Percentiles rank a stretch among this genome's conserved stretches.
phyloP scores from a whole-genome alignment of 2,329 filamentous ascomycete genomes.

The Teratosphaeria gauchensis region DNA sequence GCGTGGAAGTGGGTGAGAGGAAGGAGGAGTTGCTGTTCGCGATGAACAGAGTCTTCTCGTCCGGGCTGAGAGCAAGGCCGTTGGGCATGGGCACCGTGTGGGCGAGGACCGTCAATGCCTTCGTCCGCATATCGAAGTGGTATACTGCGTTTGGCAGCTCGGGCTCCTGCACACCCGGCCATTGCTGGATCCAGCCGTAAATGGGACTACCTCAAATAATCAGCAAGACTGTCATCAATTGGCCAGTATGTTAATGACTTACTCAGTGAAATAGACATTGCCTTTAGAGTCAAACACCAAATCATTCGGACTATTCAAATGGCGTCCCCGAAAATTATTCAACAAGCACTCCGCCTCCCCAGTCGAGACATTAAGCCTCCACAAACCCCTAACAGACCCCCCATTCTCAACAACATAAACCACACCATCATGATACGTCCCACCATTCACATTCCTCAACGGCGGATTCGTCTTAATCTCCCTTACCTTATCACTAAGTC shows the following conservation, averaged over 20 bases:
- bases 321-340: constrained; percentile 51
- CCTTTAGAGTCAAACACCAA: constrained; percentile 40
- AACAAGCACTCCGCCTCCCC: constrained; percentile 30
- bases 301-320: constrained; percentile 54
- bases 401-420: constrained; percentile 18
- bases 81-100: constrained; percentile 28
- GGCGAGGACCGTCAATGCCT: constrained; percentile 43
- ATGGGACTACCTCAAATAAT: constrained; percentile 3
- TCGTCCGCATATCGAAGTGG: constrained; percentile 41
- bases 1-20: constrained; percentile 17
- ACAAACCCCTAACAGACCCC: constrained; percentile 11
- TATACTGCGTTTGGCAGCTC: constrained; percentile 50
- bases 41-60: constrained; percentile 17
- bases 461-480: constrained; percentile 12
- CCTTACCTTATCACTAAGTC: constrained; percentile 4
- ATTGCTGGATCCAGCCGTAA: constrained; percentile 32
- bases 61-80: constrained; percentile 15
- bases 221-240: background rate
- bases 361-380: constrained; percentile 9
- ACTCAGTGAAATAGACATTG: constrained; percentile 21
- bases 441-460: constrained; percentile 18
- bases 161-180: constrained; percentile 44
- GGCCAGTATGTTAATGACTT: background rate
- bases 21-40: constrained; percentile 14
- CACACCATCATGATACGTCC: constrained; percentile 14